Percentiles rank a stretch among this genome's conserved stretches.
phyloP scores from a whole-genome alignment of 192 early-diverging fungal genomes.

The Mortierella hygrophila region DNA sequence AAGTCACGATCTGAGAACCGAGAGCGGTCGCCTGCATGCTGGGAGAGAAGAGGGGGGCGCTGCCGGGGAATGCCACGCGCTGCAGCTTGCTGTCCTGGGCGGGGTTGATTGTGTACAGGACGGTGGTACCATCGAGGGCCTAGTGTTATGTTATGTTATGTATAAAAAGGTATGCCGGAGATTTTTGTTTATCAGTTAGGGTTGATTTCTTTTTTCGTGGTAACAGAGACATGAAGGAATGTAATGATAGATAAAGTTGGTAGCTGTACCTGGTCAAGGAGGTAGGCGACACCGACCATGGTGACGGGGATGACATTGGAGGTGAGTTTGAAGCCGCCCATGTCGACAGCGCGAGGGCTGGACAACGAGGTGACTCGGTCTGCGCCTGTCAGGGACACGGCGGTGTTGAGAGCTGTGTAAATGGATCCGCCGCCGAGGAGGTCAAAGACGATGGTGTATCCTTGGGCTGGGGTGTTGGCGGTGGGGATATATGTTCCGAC shows the following conservation, averaged over 20 bases:
- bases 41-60: constrained; percentile 31
- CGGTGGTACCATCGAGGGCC: constrained; percentile 31
- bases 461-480: constrained; percentile 35
- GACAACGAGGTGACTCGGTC: constrained; percentile 29
- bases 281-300: constrained; percentile 32
- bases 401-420: constrained; percentile 15
- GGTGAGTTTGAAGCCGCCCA: constrained; percentile 34
- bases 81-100: constrained; percentile 2
- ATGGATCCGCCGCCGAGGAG: constrained; percentile 6
- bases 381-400: not conserved
- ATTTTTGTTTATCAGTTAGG: not conserved
- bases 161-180: not conserved
- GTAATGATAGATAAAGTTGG: too few relatives aligned
- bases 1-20: constrained; percentile 24
- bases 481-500: constrained; percentile 36
- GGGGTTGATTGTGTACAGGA: constrained; percentile 29
- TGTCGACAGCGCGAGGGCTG: constrained; percentile 27
- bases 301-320: constrained; percentile 33
- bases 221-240: not conserved
- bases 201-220: not conserved
- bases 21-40: constrained; percentile 17
- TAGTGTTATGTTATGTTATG: not conserved
- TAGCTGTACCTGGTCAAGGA: constrained; percentile 32
- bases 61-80: constrained; percentile 23
- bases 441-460: constrained; percentile 45